A percentile compares a stretch with the other conserved stretches of the same genome.
Conservation (phyloP, 371 early-diverging fungal genomes). For the Apophysomyces ossiformis region DNA sequence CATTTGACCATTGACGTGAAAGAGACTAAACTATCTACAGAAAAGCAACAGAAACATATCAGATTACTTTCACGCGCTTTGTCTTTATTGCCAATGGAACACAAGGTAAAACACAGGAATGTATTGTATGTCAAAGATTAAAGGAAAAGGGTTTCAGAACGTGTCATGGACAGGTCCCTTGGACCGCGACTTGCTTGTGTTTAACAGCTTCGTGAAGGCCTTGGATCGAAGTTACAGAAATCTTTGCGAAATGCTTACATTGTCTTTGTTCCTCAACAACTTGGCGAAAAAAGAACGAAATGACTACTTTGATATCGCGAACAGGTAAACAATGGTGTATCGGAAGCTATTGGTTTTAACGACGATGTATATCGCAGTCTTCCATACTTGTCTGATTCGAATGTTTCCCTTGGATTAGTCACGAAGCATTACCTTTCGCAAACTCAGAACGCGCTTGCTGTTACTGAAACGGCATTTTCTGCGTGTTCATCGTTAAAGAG, state of each 20-base stretch:
- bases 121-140: neutral
- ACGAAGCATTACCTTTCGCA: slow-evolving; percentile 53
- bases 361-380: slow-evolving; percentile 35
- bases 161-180: slow-evolving; percentile 68
- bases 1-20: slow-evolving; percentile 19
- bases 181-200: slow-evolving; percentile 75
- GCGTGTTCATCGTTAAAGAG: slow-evolving; percentile 40
- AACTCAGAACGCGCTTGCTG: slow-evolving; percentile 30
- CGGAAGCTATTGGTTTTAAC: no score
- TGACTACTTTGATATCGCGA: slow-evolving; percentile 57
- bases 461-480: slow-evolving; percentile 49
- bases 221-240: slow-evolving; percentile 66
- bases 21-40: slow-evolving; percentile 28
- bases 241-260: slow-evolving; percentile 62
- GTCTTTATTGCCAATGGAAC: slow-evolving; percentile 55
- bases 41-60: slow-evolving; percentile 40
- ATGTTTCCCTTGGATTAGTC: slow-evolving; percentile 59
- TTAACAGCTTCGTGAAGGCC: slow-evolving; percentile 70
- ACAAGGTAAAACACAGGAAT: slow-evolving; percentile 33
- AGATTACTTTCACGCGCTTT: slow-evolving; percentile 61
- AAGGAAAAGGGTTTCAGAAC: slow-evolving; percentile 33
- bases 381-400: slow-evolving; percentile 56
- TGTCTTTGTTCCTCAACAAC: slow-evolving; percentile 60
- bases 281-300: slow-evolving; percentile 54
- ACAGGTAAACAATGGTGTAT: slow-evolving; percentile 33